phyloP scores from a whole-genome alignment of 2,329 filamentous ascomycete species.

The Dactylellina leptospora region DNA sequence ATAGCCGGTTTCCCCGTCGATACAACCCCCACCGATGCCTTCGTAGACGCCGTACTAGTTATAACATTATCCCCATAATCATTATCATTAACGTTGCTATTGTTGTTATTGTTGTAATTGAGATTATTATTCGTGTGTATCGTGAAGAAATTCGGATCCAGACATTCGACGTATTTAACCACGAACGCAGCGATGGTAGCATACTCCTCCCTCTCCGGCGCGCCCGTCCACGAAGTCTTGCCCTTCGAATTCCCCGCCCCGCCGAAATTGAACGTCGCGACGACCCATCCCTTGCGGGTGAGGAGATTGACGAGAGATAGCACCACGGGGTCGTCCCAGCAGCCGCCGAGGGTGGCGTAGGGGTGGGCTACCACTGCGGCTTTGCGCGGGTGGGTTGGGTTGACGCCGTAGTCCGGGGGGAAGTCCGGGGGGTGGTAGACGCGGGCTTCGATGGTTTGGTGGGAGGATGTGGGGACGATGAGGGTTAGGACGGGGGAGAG shows the following conservation, averaged over 20 bases:
- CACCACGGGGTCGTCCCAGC: constrained; percentile 82
- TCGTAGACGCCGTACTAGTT: not conserved
- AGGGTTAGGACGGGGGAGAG: constrained; percentile 54
- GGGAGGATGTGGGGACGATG: constrained; percentile 78
- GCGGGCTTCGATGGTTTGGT: constrained; percentile 84
- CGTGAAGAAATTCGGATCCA: constrained; percentile 35
- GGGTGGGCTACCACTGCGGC: constrained; percentile 83
- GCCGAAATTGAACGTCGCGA: constrained; percentile 90
- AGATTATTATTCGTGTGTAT: not conserved
- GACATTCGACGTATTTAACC: constrained; percentile 70
- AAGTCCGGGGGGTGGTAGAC: constrained; percentile 74
- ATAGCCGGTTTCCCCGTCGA: constrained; percentile 33
- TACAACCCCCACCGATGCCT: too few species aligned
- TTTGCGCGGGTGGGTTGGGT: constrained; percentile 55
- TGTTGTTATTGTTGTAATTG: not conserved
- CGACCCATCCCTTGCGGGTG: constrained; percentile 75
- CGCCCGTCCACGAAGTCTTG: constrained; percentile 85
- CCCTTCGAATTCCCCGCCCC: constrained; percentile 79
- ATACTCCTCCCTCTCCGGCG: constrained; percentile 83
- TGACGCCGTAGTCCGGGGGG: constrained; percentile 58
- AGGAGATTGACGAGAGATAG: constrained; percentile 71
- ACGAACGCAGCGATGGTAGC: constrained; percentile 82
- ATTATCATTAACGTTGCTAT: not conserved
- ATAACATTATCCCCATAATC: not conserved
- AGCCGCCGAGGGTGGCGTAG: constrained; percentile 86